Conservation (phyloP, 2,329 filamentous ascomycete species). For the Geosmithia morbida region DNA sequence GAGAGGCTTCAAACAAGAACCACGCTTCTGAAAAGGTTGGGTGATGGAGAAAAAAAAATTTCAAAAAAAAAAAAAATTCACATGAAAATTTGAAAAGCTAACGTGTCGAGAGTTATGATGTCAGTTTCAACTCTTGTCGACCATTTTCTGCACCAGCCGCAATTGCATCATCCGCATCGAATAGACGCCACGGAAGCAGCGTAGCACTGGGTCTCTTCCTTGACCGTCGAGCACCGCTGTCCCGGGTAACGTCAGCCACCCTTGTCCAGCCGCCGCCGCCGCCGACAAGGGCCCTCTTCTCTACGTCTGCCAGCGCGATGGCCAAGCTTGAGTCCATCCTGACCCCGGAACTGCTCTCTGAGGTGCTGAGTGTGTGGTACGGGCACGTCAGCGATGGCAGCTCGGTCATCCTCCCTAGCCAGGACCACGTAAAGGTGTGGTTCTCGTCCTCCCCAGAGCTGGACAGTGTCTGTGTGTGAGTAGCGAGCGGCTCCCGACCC, state of each 20-base stretch:
- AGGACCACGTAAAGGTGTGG: conserved; percentile 15
- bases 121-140: too few species aligned
- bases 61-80: too few species aligned
- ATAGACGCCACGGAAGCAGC: neutral
- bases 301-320: conserved; percentile 4
- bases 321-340: conserved; percentile 7
- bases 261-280: neutral
- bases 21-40: neutral
- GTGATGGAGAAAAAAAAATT: neutral
- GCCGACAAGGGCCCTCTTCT: neutral
- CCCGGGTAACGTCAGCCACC: neutral
- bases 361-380: conserved; percentile 22
- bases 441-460: conserved; percentile 18
- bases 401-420: conserved; percentile 10
- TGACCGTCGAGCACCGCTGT: neutral
- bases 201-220: neutral
- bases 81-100: too few species aligned
- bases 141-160: too few species aligned
- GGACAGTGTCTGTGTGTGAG: conserved; percentile 20
- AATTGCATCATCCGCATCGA: neutral
- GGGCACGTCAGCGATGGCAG: conserved; percentile 15
- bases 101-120: too few species aligned
- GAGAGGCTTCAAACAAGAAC: too few species aligned
- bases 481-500: too few species aligned
- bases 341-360: conserved; percentile 13